A percentile compares a stretch with the other conserved stretches of the same genome.
phyloP scores from a whole-genome alignment of 352 stramenopile species.

The Aphanomyces euteiches region DNA sequence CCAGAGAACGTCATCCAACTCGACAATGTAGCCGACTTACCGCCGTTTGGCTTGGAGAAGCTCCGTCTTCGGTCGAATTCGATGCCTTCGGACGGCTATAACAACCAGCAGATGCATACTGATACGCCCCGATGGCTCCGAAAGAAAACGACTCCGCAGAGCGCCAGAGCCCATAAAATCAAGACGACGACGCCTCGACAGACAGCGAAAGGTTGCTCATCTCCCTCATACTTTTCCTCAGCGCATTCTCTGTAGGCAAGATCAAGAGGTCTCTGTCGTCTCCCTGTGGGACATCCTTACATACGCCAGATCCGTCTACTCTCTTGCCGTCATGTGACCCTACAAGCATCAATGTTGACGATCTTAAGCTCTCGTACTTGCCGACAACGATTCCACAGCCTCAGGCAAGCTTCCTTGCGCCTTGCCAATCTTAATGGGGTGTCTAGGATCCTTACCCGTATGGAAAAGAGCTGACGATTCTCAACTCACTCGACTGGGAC shows the following conservation, averaged over 20 bases:
- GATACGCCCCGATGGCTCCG: conserved; percentile 9
- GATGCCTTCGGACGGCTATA: conserved; percentile 39
- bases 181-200: conserved; percentile 14
- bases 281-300: not conserved
- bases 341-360: no score
- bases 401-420: no score
- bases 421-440: no score
- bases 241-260: not conserved
- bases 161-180: not conserved
- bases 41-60: conserved; percentile 26
- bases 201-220: not conserved
- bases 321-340: no score
- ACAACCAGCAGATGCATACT: not conserved
- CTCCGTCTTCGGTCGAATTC: conserved; percentile 69
- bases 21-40: not conserved
- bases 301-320: no score
- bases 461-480: conserved; percentile 4
- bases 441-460: not conserved
- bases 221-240: not conserved
- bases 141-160: conserved; percentile 23
- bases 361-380: no score
- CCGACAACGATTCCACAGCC: no score
- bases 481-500: conserved; percentile 22
- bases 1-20: not conserved
- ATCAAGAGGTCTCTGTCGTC: conserved; percentile 28